phyloP scores from a whole-genome alignment of 495 filamentous ascomycete genomes.

The Bacidia rubella region DNA sequence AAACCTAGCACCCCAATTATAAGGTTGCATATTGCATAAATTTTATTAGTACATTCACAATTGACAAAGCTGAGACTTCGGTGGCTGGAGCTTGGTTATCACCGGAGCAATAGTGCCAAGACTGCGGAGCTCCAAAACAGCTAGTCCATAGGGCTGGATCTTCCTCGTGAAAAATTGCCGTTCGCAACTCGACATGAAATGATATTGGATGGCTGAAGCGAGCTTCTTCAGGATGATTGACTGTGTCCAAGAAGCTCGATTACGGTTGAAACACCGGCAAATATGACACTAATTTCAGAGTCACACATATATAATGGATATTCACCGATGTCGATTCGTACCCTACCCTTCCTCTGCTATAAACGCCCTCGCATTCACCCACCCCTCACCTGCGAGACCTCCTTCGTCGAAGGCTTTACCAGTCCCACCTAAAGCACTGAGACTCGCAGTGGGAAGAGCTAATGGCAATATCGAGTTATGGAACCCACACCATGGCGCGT shows the following conservation, averaged over 20 bases:
- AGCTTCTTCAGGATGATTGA: too few relatives aligned
- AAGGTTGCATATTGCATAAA: too few relatives aligned
- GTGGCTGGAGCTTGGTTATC: too few relatives aligned
- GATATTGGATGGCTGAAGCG: background rate
- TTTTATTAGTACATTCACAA: too few relatives aligned
- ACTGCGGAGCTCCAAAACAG: background rate
- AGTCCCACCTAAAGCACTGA: constrained; percentile 39
- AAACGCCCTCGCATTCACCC: constrained; percentile 87
- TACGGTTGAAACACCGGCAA: too few relatives aligned
- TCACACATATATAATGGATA: constrained; percentile 50
- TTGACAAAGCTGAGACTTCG: too few relatives aligned
- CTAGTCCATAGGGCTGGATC: background rate
- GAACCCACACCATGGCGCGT: constrained; percentile 76
- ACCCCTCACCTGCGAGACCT: constrained; percentile 37
- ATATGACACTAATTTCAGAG: background rate
- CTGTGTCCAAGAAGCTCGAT: too few relatives aligned
- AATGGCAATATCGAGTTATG: constrained; percentile 98
- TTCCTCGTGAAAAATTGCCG: background rate
- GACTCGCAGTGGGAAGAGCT: constrained; percentile 79
- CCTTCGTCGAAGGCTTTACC: constrained; percentile 28
- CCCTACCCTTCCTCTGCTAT: constrained; percentile 88
- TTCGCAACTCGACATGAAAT: too few relatives aligned
- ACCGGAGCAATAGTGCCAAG: too few relatives aligned
- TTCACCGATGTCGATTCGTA: constrained; percentile 94
- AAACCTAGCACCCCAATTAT: too few relatives aligned